phyloP scores from a whole-genome alignment of 345 rosid species.

The Conringia planisiliqua region DNA sequence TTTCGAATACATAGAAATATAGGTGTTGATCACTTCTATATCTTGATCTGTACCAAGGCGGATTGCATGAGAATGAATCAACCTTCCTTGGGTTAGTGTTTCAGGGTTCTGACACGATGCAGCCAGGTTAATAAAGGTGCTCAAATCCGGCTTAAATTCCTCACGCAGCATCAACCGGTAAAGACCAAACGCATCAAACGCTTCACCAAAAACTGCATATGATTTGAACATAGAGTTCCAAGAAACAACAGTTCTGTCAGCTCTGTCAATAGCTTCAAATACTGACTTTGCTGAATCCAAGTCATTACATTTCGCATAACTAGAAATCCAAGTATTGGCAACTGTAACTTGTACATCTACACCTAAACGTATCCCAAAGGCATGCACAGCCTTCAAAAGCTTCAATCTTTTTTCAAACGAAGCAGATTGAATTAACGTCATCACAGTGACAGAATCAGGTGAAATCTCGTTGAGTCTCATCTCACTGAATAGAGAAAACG shows the following conservation, averaged over 20 bases:
- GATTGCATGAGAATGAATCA: slow-evolving; percentile 57
- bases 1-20: slow-evolving; percentile 64
- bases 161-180: slow-evolving; percentile 53
- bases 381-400: slow-evolving; percentile 46
- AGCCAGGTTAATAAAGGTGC: slow-evolving; percentile 55
- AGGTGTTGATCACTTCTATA: slow-evolving; percentile 44
- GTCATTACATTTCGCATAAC: slow-evolving; percentile 57
- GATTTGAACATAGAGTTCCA: slow-evolving; percentile 73
- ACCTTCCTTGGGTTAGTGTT: slow-evolving; percentile 40
- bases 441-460: slow-evolving; percentile 57
- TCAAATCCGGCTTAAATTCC: slow-evolving; percentile 49
- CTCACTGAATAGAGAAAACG: slow-evolving; percentile 32
- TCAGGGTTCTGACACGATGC: slow-evolving; percentile 46
- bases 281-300: slow-evolving; percentile 45
- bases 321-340: slow-evolving; percentile 58
- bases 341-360: slow-evolving; percentile 46
- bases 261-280: slow-evolving; percentile 41
- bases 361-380: slow-evolving; percentile 51
- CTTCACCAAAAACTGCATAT: slow-evolving; percentile 36
- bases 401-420: slow-evolving; percentile 2
- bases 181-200: slow-evolving; percentile 35
- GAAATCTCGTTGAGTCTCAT: slow-evolving; percentile 42
- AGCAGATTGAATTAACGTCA: slow-evolving; percentile 43
- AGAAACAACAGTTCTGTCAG: slow-evolving; percentile 39
- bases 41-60: slow-evolving; percentile 45